phyloP scores from a whole-genome alignment of 108 stramenopile species.

The Aurantiochytrium sp. region DNA sequence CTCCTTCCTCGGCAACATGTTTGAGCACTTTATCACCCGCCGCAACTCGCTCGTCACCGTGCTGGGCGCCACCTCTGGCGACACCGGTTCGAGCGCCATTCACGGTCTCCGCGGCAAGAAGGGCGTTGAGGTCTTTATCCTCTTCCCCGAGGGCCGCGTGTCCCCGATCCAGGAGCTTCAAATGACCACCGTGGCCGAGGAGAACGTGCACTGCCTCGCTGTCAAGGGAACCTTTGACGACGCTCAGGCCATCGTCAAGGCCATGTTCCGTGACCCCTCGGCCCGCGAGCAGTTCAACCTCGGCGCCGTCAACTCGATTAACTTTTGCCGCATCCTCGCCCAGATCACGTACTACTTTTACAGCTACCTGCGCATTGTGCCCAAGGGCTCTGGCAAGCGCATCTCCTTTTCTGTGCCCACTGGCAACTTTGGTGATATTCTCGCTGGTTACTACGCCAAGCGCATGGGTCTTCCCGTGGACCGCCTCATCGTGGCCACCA shows the following conservation, averaged over 20 bases:
- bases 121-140: constrained; percentile 90
- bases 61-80: constrained; percentile 57
- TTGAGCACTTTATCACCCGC: constrained; percentile 85
- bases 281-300: constrained; percentile 74
- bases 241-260: constrained; percentile 96
- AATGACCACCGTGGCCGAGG: constrained; percentile 91
- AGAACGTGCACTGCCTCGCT: constrained; percentile 87
- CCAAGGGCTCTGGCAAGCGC: constrained; percentile 40
- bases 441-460: constrained; percentile 96
- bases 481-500: constrained; percentile 86
- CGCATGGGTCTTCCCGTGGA: constrained; percentile 93
- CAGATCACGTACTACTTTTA: constrained; percentile 99
- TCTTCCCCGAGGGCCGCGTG: constrained; percentile 88
- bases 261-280: constrained; percentile 71
- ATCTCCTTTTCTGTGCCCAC: constrained; percentile 89
- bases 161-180: constrained; percentile 90
- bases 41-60: constrained; percentile 25
- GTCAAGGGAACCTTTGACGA: constrained; percentile 90
- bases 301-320: constrained; percentile 98
- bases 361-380: constrained; percentile 82
- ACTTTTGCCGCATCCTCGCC: constrained; percentile 95
- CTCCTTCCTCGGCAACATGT: constrained; percentile 96
- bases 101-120: constrained; percentile 93
- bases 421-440: constrained; percentile 96
- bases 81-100: constrained; percentile 92